Conservation (phyloP, 2,329 filamentous ascomycete species). For the Akanthomyces uredinophilus region DNA sequence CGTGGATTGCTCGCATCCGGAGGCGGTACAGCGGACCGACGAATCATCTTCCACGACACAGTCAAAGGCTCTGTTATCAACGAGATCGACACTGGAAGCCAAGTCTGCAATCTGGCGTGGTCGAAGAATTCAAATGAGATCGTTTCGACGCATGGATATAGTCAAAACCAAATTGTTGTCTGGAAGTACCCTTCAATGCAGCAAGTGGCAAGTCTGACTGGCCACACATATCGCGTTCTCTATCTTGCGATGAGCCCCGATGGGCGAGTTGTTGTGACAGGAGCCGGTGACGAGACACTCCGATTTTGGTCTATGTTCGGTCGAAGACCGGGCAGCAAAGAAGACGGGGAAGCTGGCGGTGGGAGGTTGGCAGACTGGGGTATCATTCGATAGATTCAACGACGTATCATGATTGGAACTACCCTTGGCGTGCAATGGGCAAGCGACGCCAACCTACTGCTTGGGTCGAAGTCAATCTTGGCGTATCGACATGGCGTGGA, state of each 20-base stretch:
- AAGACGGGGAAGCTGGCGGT: slow-evolving; percentile 57
- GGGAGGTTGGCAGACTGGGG: slow-evolving; percentile 72
- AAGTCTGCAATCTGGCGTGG: slow-evolving; percentile 98
- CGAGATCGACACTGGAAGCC: slow-evolving; percentile 92
- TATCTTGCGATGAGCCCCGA: slow-evolving; percentile 98
- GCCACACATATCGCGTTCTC: slow-evolving; percentile 92
- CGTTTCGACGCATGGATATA: slow-evolving; percentile 94
- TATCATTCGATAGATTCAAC: slow-evolving; percentile 60
- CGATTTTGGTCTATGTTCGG: slow-evolving; percentile 97
- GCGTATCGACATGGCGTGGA: neutral
- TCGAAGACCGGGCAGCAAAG: slow-evolving; percentile 66
- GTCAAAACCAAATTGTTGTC: slow-evolving; percentile 96
- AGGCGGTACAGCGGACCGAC: slow-evolving; percentile 89
- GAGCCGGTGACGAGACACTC: slow-evolving; percentile 91
- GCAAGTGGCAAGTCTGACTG: slow-evolving; percentile 89
- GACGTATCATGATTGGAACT: neutral
- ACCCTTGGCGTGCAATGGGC: neutral
- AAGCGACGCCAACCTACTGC: neutral
- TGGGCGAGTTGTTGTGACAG: slow-evolving; percentile 88
- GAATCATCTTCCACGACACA: slow-evolving; percentile 98
- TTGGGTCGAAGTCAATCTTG: neutral
- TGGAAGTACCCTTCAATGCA: slow-evolving; percentile 99
- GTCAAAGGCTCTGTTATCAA: slow-evolving; percentile 73
- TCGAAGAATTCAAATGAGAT: slow-evolving; percentile 97
- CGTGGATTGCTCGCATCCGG: slow-evolving; percentile 90